phyloP scores from a whole-genome alignment of 78 protist genomes.

The Trichosphaerium sp. region DNA sequence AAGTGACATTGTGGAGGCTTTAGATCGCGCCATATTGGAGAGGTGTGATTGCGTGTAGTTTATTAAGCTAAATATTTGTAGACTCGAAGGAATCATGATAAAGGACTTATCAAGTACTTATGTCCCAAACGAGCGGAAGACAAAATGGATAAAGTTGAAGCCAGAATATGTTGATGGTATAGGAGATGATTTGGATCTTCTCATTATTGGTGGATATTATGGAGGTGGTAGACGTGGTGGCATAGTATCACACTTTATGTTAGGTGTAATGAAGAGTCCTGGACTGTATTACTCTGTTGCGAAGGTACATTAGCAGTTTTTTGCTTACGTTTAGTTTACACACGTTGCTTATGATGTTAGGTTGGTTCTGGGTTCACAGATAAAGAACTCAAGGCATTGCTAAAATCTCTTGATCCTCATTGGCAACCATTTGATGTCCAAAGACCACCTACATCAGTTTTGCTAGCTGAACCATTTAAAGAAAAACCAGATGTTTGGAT shows the following conservation, averaged over 20 bases:
- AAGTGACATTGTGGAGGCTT: slow-evolving; percentile 6
- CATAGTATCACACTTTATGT: slow-evolving; percentile 62
- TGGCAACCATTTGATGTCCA: slow-evolving; percentile 21
- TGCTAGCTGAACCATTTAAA: slow-evolving; percentile 41
- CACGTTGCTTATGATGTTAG: not conserved
- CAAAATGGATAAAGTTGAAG: slow-evolving; percentile 73
- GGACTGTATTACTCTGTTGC: not conserved
- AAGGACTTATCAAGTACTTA: slow-evolving; percentile 39
- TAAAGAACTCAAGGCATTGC: slow-evolving; percentile 38
- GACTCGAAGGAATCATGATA: slow-evolving; percentile 75
- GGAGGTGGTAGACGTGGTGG: slow-evolving; percentile 63
- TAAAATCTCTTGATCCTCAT: slow-evolving; percentile 35
- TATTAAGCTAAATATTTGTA: not conserved
- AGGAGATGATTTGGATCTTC: slow-evolving; percentile 65
- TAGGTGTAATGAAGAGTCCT: slow-evolving; percentile 31
- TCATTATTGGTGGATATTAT: slow-evolving; percentile 73
- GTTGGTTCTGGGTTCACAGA: slow-evolving; percentile 69
- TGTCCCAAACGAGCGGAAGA: slow-evolving; percentile 43
- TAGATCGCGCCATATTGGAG: slow-evolving; percentile 29
- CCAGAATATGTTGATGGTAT: slow-evolving; percentile 72
- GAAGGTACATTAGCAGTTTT: too few relatives aligned
- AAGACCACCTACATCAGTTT: slow-evolving; percentile 4
- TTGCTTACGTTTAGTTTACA: not conserved
- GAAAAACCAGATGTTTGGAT: slow-evolving; percentile 67
- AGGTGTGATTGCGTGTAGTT: too few relatives aligned